Evolutionary conservation across 768 basidiomycete species (phyloP), one percentile per base, ranked within the genome.

Genomic region (Hygrocybe coccinea): DNA sequence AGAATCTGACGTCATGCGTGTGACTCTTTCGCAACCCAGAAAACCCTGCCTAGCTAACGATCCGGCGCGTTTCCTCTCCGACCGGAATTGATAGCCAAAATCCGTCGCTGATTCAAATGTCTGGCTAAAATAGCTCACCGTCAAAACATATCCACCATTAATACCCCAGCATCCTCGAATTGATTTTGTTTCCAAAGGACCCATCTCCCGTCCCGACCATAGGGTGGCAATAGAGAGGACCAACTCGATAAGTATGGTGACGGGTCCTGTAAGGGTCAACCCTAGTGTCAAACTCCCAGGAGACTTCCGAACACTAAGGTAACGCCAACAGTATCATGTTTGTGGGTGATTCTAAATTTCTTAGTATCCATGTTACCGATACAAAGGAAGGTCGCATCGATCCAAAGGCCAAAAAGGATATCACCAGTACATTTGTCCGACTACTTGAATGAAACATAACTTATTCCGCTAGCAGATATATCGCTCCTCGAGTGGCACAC

Each of bases 401-500:
- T n/a, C n/a, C n/a, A n/a, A n/a, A n/a, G n/a, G n/a, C n/a, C 21
- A 58, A 59, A 45, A 58, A 52, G 19, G 46, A 58, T 43, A 50
- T 60, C 10, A 58, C 50, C 25, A 62, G 64, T 62, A n/a, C 17
- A 52, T 52, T 17, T 25, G 25, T 24, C 21, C 12, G 14, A 21
- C 33, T 21, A 22, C 36, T 9, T 8, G 17, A 22, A 35, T 6
- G 12, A 29, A 36, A 38, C 29, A 36, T 1, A 19, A 6, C n/a
- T 10, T 3, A 10, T 29, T 21, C 10, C 45, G 10, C 38, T 17
- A 14, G 46, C 29, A 77, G 76, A 77, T 36, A 56, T 79, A 14
- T 70, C 71, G 5, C 60, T 60, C 4, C 65, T 82, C 41, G 77
- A 79, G 37, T 81, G 79, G 78, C 81, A 81, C 61, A 73, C 66